Percentiles rank a stretch among this genome's conserved stretches.
Evolutionary conservation across 306 rosid genomes (phyloP).

Genomic region (Quercus suber): DNA sequence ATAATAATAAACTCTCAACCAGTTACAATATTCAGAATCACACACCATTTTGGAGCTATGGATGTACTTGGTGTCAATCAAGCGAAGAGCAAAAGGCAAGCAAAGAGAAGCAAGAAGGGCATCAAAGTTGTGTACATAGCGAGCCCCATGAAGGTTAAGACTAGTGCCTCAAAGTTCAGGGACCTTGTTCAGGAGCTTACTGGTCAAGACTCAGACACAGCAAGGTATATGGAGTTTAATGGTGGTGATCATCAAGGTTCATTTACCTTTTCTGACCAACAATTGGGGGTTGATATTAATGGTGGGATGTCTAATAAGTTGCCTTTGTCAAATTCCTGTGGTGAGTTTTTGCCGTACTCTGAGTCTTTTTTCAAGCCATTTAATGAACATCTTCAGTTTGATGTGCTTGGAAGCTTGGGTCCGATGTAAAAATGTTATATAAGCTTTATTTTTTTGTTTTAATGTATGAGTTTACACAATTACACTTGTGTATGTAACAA

Average conservation of each 20-base stretch:
- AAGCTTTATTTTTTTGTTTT: not conserved
- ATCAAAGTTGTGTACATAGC: constrained; percentile 56
- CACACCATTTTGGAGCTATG: not conserved
- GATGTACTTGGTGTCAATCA: constrained; percentile 14
- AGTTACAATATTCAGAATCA: too few species aligned
- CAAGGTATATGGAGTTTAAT: constrained; percentile 33
- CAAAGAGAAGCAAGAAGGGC: constrained; percentile 13
- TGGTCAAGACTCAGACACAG: constrained; percentile 48
- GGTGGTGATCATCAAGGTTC: not conserved
- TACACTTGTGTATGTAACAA: not conserved
- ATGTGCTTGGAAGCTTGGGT: constrained; percentile 9
- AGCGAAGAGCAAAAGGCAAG: constrained; percentile 24
- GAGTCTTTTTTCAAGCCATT: constrained; percentile 10
- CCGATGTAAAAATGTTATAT: not conserved
- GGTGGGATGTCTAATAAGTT: not conserved
- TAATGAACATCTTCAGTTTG: constrained; percentile 1
- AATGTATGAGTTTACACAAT: not conserved
- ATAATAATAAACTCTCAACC: too few species aligned
- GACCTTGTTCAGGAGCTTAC: constrained; percentile 63
- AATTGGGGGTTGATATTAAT: not conserved
- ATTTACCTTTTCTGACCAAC: not conserved
- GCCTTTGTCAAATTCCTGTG: constrained; percentile 9
- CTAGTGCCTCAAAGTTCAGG: constrained; percentile 53
- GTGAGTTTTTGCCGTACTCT: not conserved
- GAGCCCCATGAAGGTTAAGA: constrained; percentile 54